A percentile compares a stretch with the other conserved stretches of the same genome.
phyloP scores from a whole-genome alignment of 2,329 filamentous ascomycete species.

The Lasiodiplodia theobromae region DNA sequence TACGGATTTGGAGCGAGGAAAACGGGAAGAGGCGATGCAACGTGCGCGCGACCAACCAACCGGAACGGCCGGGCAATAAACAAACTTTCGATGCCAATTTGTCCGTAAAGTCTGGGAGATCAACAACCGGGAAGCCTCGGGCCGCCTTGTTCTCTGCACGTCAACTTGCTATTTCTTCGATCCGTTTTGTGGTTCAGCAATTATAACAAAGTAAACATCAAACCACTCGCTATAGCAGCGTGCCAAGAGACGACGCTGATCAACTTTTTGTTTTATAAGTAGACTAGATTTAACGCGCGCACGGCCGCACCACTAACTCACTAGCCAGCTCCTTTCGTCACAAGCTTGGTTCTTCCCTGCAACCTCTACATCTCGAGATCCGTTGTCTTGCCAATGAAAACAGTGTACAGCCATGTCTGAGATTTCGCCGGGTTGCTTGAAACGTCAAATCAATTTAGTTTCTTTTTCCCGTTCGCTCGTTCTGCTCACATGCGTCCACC shows the following conservation, averaged over 20 bases:
- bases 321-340: background rate
- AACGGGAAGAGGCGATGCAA: background rate
- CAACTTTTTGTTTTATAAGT: background rate
- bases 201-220: background rate
- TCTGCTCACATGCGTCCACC: background rate
- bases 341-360: background rate
- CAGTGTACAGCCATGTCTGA: background rate
- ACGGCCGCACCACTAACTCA: background rate
- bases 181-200: background rate
- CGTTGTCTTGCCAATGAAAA: background rate
- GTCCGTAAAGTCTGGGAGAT: background rate
- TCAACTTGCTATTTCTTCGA: background rate
- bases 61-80: slow-evolving; percentile 1
- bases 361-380: background rate
- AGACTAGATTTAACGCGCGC: background rate
- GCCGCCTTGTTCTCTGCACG: background rate
- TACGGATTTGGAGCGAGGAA: background rate
- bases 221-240: background rate
- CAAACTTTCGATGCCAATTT: background rate
- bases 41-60: slow-evolving; percentile 13
- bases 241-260: background rate
- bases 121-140: background rate
- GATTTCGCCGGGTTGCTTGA: background rate
- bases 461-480: background rate
- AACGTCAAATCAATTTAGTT: background rate